These are phyloP conservation scores for Cyclotella sp. DNA, from an alignment of 108 stramenopile genomes.

Conservation along the genomic window DNA sequence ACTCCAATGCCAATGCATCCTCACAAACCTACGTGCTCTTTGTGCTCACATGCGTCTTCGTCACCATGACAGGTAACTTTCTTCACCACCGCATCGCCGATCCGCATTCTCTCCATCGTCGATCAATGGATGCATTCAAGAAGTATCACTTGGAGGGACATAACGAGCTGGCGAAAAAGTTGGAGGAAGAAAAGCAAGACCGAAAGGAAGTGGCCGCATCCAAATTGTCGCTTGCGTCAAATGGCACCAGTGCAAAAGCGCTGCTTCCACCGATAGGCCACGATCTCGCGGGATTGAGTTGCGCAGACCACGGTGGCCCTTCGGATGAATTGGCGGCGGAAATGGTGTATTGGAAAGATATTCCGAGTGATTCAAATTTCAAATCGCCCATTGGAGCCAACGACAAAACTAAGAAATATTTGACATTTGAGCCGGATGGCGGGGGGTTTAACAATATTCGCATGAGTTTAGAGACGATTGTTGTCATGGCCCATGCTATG, in stretches of 20 bases:
- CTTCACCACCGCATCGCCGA: slow-evolving; percentile 46
- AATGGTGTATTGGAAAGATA: slow-evolving; percentile 90
- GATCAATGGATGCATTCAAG: slow-evolving; percentile 33
- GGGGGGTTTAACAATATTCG: slow-evolving; percentile 98
- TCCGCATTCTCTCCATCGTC: slow-evolving; percentile 42
- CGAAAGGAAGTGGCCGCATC: not conserved
- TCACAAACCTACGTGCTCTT: slow-evolving; percentile 48
- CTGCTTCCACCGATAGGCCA: slow-evolving; percentile 31
- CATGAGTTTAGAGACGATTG: slow-evolving; percentile 92
- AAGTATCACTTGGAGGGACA: slow-evolving; percentile 29
- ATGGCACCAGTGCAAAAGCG: not conserved
- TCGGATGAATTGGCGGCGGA: slow-evolving; percentile 53
- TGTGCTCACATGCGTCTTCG: slow-evolving; percentile 39
- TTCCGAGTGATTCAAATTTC: slow-evolving; percentile 66
- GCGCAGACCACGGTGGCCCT: slow-evolving; percentile 56
- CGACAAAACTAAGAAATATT: slow-evolving; percentile 37
- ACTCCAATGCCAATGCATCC: slow-evolving; percentile 34
- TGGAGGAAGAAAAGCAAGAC: slow-evolving; percentile 7
- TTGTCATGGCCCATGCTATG: slow-evolving; percentile 88
- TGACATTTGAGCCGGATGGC: slow-evolving; percentile 69
- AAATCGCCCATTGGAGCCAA: slow-evolving; percentile 57
- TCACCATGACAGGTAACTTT: slow-evolving; percentile 45
- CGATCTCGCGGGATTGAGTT: slow-evolving; percentile 53
- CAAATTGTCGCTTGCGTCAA: not conserved
- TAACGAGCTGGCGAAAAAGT: slow-evolving; percentile 12